Evolutionary conservation across 371 early-diverging fungal species (phyloP), one percentile per base, ranked within the genome.

Genomic region (Funneliformis caledonium): DNA sequence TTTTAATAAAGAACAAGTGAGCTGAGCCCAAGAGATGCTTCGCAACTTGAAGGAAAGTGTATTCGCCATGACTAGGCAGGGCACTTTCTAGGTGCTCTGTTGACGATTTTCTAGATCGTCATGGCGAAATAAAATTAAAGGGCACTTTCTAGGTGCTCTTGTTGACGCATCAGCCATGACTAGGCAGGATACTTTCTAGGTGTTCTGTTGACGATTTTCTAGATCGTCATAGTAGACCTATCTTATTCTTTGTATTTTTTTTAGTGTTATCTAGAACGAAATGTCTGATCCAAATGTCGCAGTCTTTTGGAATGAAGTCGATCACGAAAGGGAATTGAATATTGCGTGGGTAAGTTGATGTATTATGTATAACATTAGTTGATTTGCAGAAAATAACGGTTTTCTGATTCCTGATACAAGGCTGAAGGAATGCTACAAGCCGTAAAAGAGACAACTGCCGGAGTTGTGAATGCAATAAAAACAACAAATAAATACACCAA

Each of bases 21-120:
- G 69, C 69, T 69, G 48, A 19, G 70, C 78, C 47, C 14, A 10
- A 8, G n/a, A n/a, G 22, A 12, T 78, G 70, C 70, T 78, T 78
- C 26, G 42, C 31, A 42, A 5, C 31, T 65, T 78, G 78, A 78
- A 78, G 78, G 78, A 1, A 78, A 69, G 37, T 47, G 45, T 9
- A 50, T 16, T 78, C 22, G 78, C 69, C 76, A 77, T 31, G 43
- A 65, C 50, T 37, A 64, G 60, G 78, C 65, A 65, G 65, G 65
- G 33, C 14, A 65, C 65, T 14, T 31, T 65, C 33, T 65, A 62
- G 61, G n/a, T 64, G 43, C 48, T 37, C 22, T 60, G 64, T 62
- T 77, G 78, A 77, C 31, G 65, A 77, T 45, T 45, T 77, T 77
- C 50, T 47, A 77, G 65, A 42, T 77, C 45, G 65, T 77, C 19